A percentile compares a stretch with the other conserved stretches of the same genome.
Evolutionary conservation across 2,329 filamentous ascomycete species (phyloP).

Genomic region (Herpotrichia juniperi): DNA sequence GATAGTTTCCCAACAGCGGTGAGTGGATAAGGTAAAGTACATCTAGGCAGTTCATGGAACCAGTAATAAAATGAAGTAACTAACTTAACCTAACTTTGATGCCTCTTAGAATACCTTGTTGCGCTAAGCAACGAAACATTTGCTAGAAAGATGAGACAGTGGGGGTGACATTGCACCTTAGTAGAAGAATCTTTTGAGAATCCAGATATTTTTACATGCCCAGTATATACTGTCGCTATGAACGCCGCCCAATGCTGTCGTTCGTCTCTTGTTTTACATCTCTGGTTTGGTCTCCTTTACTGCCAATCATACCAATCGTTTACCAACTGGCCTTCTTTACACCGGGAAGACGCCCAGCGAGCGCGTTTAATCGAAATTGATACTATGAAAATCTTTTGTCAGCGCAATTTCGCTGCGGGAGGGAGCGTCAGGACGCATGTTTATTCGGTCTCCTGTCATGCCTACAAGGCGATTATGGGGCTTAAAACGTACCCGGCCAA

Average conservation of each 20-base stretch:
- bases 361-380: slow-evolving; percentile 89
- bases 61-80: no score
- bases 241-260: slow-evolving; percentile 40
- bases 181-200: no score
- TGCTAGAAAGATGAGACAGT: no score
- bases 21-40: no score
- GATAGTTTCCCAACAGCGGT: no score
- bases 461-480: neutral
- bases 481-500: slow-evolving; percentile 76
- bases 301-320: neutral
- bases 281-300: neutral
- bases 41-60: no score
- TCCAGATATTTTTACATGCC: slow-evolving; percentile 16
- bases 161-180: no score
- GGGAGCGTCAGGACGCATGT: neutral
- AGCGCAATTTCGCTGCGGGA: slow-evolving; percentile 5
- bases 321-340: slow-evolving; percentile 98
- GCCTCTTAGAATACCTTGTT: no score
- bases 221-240: slow-evolving; percentile 14
- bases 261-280: slow-evolving; percentile 30
- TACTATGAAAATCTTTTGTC: slow-evolving; percentile 64
- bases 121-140: no score
- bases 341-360: slow-evolving; percentile 84
- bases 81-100: no score
- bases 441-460: neutral